phyloP scores from a whole-genome alignment of 2,329 filamentous ascomycete species.

The Epichloe gansuensis region DNA sequence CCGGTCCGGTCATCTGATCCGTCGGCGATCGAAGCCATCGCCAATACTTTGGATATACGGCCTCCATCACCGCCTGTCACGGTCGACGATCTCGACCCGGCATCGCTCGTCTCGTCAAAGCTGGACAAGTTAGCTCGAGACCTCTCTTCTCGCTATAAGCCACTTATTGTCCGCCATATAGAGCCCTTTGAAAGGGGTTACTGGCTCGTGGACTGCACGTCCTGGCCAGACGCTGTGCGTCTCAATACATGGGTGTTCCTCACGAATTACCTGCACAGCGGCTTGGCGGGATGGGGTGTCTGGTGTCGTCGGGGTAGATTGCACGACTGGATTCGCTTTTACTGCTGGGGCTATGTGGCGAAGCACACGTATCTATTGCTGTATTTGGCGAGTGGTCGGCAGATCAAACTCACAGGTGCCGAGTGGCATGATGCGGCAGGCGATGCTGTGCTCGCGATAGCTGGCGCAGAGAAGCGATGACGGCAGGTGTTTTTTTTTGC shows the following conservation, averaged over 20 bases:
- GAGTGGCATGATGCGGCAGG: constrained; percentile 57
- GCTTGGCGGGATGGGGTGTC: constrained; percentile 55
- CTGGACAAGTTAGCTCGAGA: constrained; percentile 40
- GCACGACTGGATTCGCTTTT: constrained; percentile 45
- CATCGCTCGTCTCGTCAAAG: constrained; percentile 44
- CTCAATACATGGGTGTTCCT: constrained; percentile 50
- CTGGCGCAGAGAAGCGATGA: constrained; percentile 10
- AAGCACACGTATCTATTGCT: constrained; percentile 64
- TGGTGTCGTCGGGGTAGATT: constrained; percentile 37
- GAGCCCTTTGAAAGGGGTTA: constrained; percentile 60
- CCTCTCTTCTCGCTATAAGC: constrained; percentile 40
- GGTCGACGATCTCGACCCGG: constrained; percentile 29
- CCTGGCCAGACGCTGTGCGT: constrained; percentile 39
- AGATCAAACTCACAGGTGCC: constrained; percentile 43
- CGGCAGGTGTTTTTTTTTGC: neutral
- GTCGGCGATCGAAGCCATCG: constrained; percentile 10
- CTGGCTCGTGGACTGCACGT: constrained; percentile 53
- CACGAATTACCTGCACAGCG: constrained; percentile 44
- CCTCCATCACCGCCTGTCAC: constrained; percentile 42
- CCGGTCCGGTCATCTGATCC: constrained; percentile 9
- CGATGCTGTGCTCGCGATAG: constrained; percentile 33
- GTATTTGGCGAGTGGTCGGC: constrained; percentile 57
- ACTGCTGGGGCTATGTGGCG: constrained; percentile 66
- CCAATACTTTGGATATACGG: constrained; percentile 34
- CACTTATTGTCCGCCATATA: constrained; percentile 20